These are phyloP conservation scores for Backusella westeae DNA, from an alignment of 192 early-diverging fungal species.

Conservation along the genomic window DNA sequence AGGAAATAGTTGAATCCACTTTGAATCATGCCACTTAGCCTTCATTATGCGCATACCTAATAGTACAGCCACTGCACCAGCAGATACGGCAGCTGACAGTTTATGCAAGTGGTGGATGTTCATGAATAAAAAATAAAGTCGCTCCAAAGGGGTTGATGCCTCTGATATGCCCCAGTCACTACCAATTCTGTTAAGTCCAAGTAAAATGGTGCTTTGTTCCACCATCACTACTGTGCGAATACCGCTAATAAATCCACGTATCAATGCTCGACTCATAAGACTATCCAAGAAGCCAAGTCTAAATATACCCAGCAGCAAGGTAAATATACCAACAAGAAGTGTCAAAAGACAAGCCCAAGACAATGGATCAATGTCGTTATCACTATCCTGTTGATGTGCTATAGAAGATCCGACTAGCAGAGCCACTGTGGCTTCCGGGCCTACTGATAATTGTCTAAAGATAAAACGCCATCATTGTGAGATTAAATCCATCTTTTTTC, in stretches of 20 bases:
- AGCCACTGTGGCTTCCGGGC: slow-evolving; percentile 70
- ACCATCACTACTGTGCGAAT: slow-evolving; percentile 90
- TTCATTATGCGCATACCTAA: slow-evolving; percentile 57
- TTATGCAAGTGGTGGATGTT: slow-evolving; percentile 63
- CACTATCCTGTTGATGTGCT: slow-evolving; percentile 34
- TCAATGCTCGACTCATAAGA: slow-evolving; percentile 85
- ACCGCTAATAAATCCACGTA: slow-evolving; percentile 95
- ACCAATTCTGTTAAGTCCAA: slow-evolving; percentile 54
- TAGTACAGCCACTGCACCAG: slow-evolving; percentile 67
- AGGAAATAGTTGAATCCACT: slow-evolving; percentile 74
- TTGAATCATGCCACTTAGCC: slow-evolving; percentile 26
- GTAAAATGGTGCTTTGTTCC: slow-evolving; percentile 76
- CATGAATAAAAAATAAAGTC: slow-evolving; percentile 63
- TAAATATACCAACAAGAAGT: slow-evolving; percentile 86
- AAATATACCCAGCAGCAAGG: slow-evolving; percentile 90
- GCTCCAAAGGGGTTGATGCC: slow-evolving; percentile 76
- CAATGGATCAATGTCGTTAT: slow-evolving; percentile 40
- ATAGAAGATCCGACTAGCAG: slow-evolving; percentile 24
- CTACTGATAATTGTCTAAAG: slow-evolving; percentile 83
- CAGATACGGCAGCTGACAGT: slow-evolving; percentile 69
- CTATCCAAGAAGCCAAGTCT: slow-evolving; percentile 96
- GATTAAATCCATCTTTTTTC: not conserved
- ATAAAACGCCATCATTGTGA: not conserved
- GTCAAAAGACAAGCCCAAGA: slow-evolving; percentile 68
- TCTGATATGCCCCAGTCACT: slow-evolving; percentile 48